A percentile compares a stretch with the other conserved stretches of the same genome.
phyloP scores from a whole-genome alignment of 345 rosid species.

The Euphorbia tirucalli region DNA sequence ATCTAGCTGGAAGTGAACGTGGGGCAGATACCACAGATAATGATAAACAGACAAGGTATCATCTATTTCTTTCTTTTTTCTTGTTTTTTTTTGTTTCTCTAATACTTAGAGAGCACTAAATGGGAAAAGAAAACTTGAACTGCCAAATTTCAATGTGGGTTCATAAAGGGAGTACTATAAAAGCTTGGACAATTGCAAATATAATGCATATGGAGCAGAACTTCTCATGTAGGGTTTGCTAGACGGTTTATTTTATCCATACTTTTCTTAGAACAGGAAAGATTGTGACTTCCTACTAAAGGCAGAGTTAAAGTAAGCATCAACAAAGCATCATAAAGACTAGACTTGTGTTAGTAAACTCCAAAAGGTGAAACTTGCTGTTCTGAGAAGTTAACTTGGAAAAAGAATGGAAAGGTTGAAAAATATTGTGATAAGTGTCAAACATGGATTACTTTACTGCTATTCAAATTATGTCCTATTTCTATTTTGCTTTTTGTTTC shows the following conservation, averaged over 20 bases:
- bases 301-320: no score
- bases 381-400: background rate
- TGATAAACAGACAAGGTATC: conserved; percentile 92
- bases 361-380: background rate
- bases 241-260: background rate
- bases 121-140: background rate
- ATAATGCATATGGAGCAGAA: background rate
- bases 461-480: background rate
- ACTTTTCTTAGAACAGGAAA: conserved; percentile 5
- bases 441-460: background rate
- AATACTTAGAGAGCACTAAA: background rate
- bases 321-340: background rate
- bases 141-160: background rate
- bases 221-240: background rate
- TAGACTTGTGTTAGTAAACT: background rate
- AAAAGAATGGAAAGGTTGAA: background rate
- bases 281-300: conserved; percentile 3
- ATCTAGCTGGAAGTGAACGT: conserved; percentile 99
- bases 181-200: background rate
- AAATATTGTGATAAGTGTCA: background rate
- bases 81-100: background rate
- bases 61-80: conserved; percentile 1
- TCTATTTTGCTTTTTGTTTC: background rate
- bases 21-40: conserved; percentile 99
- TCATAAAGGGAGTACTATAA: background rate